These are phyloP conservation scores for Rhodotorula paludigena DNA, from an alignment of 768 basidiomycete genomes.

Conservation along the genomic window DNA sequence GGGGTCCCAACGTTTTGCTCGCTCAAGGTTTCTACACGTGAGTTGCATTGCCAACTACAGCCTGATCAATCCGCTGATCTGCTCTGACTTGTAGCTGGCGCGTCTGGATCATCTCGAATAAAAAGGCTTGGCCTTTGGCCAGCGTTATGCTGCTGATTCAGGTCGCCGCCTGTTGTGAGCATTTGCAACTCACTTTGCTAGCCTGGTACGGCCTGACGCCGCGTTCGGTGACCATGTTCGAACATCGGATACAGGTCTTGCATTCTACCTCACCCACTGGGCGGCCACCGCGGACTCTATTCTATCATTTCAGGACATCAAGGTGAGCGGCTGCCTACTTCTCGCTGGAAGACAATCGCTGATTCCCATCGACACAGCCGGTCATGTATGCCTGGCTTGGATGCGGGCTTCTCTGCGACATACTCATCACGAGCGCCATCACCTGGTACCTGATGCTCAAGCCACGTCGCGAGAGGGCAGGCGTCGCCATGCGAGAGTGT, in stretches of 20 bases:
- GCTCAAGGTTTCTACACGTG: background rate
- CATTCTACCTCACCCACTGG: background rate
- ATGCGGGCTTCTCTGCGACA: background rate
- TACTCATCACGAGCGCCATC: background rate
- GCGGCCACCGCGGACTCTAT: background rate
- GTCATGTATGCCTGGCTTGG: background rate
- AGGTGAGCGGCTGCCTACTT: background rate
- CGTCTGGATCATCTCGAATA: background rate
- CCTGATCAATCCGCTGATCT: too few species aligned
- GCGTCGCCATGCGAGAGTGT: too few species aligned
- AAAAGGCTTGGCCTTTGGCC: background rate
- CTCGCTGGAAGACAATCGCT: too few species aligned
- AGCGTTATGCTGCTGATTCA: background rate
- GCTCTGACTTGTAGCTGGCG: background rate
- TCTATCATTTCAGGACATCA: background rate
- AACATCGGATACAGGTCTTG: too few species aligned
- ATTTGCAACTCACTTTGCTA: too few species aligned
- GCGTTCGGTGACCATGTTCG: too few species aligned
- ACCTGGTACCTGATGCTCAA: too few species aligned
- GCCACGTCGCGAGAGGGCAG: too few species aligned
- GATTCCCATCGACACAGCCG: background rate
- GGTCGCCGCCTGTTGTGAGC: background rate
- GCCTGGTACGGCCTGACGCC: too few species aligned
- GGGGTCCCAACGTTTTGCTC: background rate
- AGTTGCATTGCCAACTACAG: too few species aligned